Evolutionary conservation across 352 stramenopile genomes (phyloP).

Genomic region (Phytophthora ramorum): DNA sequence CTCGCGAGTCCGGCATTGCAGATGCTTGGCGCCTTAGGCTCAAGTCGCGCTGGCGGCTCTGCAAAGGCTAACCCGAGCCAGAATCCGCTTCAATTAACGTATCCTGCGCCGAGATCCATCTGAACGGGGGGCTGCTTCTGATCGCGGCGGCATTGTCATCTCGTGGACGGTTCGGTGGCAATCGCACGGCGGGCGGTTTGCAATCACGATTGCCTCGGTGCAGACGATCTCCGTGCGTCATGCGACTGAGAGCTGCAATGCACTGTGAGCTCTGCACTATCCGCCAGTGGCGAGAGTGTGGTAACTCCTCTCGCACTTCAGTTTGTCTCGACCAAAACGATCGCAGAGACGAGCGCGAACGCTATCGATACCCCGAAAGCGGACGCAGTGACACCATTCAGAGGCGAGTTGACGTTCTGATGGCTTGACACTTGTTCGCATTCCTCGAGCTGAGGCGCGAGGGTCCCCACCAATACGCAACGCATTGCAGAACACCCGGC

Average conservation of each 20-base stretch:
- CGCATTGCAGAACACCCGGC: neutral
- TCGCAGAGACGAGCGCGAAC: conserved; percentile 13
- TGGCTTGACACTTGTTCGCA: conserved; percentile 18
- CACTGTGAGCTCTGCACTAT: neutral
- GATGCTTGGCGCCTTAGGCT: conserved; percentile 18
- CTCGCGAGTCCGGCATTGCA: conserved; percentile 22
- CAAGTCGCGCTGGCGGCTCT: neutral
- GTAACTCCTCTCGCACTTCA: conserved; percentile 10
- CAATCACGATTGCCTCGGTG: conserved; percentile 5
- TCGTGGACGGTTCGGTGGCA: conserved; percentile 4
- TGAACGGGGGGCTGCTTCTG: conserved; percentile 3
- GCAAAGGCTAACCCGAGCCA: conserved; percentile 18
- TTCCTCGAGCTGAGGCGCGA: neutral
- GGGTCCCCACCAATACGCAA: conserved; percentile 21
- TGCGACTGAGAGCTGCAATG: neutral
- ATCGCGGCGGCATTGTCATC: neutral
- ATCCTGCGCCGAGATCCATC: neutral
- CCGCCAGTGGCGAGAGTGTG: conserved; percentile 17
- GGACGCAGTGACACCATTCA: conserved; percentile 12
- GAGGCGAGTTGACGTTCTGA: conserved; percentile 23
- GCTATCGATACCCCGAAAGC: conserved; percentile 19
- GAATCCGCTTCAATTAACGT: conserved; percentile 21
- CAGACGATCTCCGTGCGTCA: neutral
- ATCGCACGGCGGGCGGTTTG: neutral
- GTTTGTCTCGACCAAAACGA: conserved; percentile 27